phyloP scores from a whole-genome alignment of 352 stramenopile genomes.

The Phytophthora capsici region DNA sequence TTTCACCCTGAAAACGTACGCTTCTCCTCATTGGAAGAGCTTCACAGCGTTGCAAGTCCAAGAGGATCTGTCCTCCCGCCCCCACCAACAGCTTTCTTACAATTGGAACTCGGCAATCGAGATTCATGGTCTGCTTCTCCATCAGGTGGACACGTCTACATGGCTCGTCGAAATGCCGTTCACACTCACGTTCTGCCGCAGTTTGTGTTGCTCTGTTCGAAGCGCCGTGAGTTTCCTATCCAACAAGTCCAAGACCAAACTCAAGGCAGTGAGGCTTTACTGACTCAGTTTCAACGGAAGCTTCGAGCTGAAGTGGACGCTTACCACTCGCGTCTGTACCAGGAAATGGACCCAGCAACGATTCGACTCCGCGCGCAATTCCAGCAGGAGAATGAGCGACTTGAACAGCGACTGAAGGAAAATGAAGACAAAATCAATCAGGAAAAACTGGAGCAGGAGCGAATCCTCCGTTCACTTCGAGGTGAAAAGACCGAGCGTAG shows the following conservation, averaged over 20 bases:
- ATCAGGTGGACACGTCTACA: constrained; percentile 40
- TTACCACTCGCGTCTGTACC: constrained; percentile 40
- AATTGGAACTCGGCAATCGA: constrained; percentile 31
- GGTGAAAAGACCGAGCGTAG: constrained; percentile 12
- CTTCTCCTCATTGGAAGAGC: constrained; percentile 30
- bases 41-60: constrained; percentile 30
- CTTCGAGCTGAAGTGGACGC: constrained; percentile 39
- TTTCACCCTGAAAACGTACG: constrained; percentile 29
- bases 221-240: constrained; percentile 6
- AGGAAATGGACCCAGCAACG: constrained; percentile 43
- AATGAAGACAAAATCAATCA: constrained; percentile 34
- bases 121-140: constrained; percentile 16
- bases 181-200: constrained; percentile 38
- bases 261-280: constrained; percentile 15
- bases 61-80: constrained; percentile 32
- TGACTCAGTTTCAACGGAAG: constrained; percentile 32
- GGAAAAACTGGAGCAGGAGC: constrained; percentile 44
- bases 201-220: constrained; percentile 48
- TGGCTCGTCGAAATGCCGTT: constrained; percentile 31
- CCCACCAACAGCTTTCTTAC: constrained; percentile 42
- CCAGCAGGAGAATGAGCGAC: constrained; percentile 28
- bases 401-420: constrained; percentile 30
- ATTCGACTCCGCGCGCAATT: constrained; percentile 35
- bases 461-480: constrained; percentile 34
- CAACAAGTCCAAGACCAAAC: neutral